Evolutionary conservation across 306 rosid genomes (phyloP).

Genomic region (Psophocarpus tetragonolobus): DNA sequence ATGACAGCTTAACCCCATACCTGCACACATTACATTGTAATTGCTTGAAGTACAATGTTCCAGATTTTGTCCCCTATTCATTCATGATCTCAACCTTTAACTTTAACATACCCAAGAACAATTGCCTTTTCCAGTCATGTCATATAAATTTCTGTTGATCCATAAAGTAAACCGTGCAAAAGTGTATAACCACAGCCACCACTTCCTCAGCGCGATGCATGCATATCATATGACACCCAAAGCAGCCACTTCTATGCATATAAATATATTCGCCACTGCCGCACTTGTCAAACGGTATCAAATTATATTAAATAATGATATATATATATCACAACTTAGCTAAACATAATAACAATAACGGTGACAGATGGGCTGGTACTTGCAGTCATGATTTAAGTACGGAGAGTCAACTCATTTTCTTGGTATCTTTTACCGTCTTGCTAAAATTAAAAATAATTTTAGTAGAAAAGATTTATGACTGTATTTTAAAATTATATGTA

Average conservation of each 20-base stretch:
- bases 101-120: not conserved
- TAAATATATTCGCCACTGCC: slow-evolving; percentile 1
- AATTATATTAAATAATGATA: too few relatives aligned
- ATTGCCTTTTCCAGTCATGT: not conserved
- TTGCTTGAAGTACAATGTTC: slow-evolving; percentile 8
- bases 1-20: not conserved
- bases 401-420: too few relatives aligned
- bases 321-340: too few relatives aligned
- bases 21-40: not conserved
- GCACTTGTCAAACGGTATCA: not conserved
- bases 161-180: not conserved
- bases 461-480: too few relatives aligned
- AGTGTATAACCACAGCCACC: slow-evolving; percentile 15
- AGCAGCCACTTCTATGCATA: not conserved
- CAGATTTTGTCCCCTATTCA: slow-evolving; percentile 1
- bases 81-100: slow-evolving; percentile 5
- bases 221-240: slow-evolving; percentile 7
- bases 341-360: too few relatives aligned
- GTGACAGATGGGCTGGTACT: too few relatives aligned
- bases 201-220: not conserved
- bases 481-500: too few relatives aligned
- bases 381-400: too few relatives aligned
- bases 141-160: slow-evolving; percentile 8
- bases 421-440: too few relatives aligned
- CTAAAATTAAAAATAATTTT: too few relatives aligned